Conservation (phyloP, 2,329 filamentous ascomycete species). For the Sphaerulina musiva region DNA sequence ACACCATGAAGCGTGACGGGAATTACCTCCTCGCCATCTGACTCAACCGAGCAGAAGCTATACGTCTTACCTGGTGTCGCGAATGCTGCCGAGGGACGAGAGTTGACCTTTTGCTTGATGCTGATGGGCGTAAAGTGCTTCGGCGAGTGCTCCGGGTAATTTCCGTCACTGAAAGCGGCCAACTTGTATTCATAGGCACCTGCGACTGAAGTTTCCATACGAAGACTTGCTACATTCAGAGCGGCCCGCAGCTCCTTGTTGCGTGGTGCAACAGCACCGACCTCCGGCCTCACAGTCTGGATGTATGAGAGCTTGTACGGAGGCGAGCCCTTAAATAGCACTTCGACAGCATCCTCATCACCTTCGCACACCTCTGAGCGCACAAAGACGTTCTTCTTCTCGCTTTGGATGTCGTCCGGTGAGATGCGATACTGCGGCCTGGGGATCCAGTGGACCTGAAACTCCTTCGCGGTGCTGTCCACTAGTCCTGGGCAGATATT, state of each 20-base stretch:
- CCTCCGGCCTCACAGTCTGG: constrained; percentile 62
- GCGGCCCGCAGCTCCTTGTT: constrained; percentile 70
- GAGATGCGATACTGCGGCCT: constrained; percentile 63
- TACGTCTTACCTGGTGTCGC: constrained; percentile 83
- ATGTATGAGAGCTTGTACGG: constrained; percentile 82
- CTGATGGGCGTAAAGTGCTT: constrained; percentile 59
- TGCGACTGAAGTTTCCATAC: constrained; percentile 77
- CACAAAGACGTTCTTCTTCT: constrained; percentile 50
- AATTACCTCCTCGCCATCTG: constrained; percentile 71
- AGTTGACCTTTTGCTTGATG: constrained; percentile 76
- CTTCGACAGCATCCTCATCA: constrained; percentile 81
- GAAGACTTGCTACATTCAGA: constrained; percentile 67
- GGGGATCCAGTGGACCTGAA: constrained; percentile 78
- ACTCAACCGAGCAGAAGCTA: constrained; percentile 86
- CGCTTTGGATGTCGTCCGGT: constrained; percentile 55
- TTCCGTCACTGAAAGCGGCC: constrained; percentile 70
- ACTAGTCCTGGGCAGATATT: constrained; percentile 74
- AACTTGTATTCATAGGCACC: constrained; percentile 85
- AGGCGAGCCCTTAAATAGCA: constrained; percentile 68
- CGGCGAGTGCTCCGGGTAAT: constrained; percentile 66
- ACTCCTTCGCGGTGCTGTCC: constrained; percentile 64
- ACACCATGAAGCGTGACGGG: constrained; percentile 77
- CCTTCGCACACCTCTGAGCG: constrained; percentile 89
- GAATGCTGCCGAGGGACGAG: constrained; percentile 76
- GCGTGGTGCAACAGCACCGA: constrained; percentile 56